Base-by-base conservation (phyloP, 768 basidiomycete genomes). In the Mrakia blollopis region DNA sequence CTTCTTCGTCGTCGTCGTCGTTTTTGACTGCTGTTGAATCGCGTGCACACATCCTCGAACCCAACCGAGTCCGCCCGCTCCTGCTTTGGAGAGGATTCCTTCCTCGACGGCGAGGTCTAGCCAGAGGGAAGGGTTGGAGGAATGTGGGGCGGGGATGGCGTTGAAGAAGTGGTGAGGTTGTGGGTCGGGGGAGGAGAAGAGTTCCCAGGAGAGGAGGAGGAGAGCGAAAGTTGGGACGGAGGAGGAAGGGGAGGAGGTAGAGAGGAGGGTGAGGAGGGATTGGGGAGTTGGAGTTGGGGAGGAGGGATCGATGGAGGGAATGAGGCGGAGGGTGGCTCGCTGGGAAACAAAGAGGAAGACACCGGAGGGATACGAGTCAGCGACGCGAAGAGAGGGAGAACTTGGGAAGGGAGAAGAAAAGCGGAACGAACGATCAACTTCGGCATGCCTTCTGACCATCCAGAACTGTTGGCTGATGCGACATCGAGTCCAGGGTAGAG, bases 121-220 rank as follows among this genome's bases (percentile, higher is more conserved):
- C 72, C 72, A 73, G 54, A 28, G 52, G 18, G 72, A 60, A 14
- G 72, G 30, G 18, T 21, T 28, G 23, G 25, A 2, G 23, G 73
- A n/a, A 32, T 18, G n/a, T 14, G 73, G 63, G 9, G 39, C 2
- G 2, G 73, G 73, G 52, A 65, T 6, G 62, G 73, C 32, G 30
- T n/a, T 35, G 44, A 65, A 74, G 61, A 65, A 52, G 37, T 60
- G 72, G 18, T 39, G 44, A 5, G 44, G 50, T 47, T 28, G 61
- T 25, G 65, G 62, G 41, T n/a, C 14, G 6, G 52, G 9, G 0
- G n/a, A 32, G 60, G 39, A 67, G 73, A 44, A 28, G 47, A 74
- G 28, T n/a, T 74, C n/a, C 28, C n/a, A 28, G 8, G 73, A 65
- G 61, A 74, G 62, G 60, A 74, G 50, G 63, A 74, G 71, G 25